Percentiles rank a stretch among this genome's conserved stretches.
Evolutionary conservation across 495 filamentous ascomycete species (phyloP).

Genomic region (Penicillium crystallinum): DNA sequence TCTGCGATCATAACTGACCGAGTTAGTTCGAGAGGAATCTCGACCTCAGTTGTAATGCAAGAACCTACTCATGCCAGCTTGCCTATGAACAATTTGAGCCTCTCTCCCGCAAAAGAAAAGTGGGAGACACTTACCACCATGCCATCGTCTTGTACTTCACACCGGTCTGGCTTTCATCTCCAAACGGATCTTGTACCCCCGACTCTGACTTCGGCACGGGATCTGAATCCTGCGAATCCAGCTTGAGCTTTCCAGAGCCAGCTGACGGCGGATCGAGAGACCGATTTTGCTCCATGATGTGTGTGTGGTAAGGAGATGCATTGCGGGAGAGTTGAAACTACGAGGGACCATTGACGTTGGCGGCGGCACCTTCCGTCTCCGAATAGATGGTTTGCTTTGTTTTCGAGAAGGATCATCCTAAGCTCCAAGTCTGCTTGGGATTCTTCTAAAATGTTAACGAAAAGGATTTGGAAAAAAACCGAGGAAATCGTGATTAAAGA

Average conservation of each 20-base stretch:
- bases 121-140: constrained; percentile 30
- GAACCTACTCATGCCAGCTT: constrained; percentile 30
- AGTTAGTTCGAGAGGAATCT: constrained; percentile 2
- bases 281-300: background rate
- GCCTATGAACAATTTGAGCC: constrained; percentile 16
- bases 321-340: background rate
- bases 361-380: background rate
- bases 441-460: background rate
- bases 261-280: background rate
- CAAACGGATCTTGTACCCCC: constrained; percentile 26
- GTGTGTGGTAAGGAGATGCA: background rate
- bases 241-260: background rate
- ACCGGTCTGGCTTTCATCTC: constrained; percentile 24
- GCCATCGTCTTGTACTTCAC: constrained; percentile 33
- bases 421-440: background rate
- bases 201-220: background rate
- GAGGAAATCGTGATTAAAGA: background rate
- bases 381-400: background rate
- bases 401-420: background rate
- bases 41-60: background rate
- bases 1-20: constrained; percentile 55
- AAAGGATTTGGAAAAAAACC: background rate
- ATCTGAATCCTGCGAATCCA: background rate
- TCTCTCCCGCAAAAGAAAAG: background rate
- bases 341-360: background rate